Evolutionary conservation across 2,329 filamentous ascomycete genomes (phyloP).

Genomic region (Hymenoscyphus infarciens): DNA sequence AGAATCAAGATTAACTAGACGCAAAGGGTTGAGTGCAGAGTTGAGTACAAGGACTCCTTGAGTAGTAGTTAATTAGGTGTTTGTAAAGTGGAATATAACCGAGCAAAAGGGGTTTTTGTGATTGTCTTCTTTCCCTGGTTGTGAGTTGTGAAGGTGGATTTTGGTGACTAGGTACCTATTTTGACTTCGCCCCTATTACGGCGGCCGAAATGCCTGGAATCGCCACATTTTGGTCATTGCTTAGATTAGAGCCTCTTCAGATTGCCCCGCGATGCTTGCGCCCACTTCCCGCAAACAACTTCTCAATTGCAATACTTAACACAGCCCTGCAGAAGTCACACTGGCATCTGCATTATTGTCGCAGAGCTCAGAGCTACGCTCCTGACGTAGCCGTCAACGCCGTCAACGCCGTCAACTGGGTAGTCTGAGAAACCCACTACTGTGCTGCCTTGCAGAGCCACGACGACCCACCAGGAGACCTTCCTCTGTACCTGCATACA

Average conservation of each 20-base stretch:
- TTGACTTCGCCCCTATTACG: not conserved
- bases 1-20: not conserved
- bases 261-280: slow-evolving; percentile 1
- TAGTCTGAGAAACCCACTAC: not conserved
- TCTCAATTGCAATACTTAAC: not conserved
- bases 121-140: not conserved
- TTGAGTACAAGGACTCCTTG: not conserved
- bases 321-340: slow-evolving; percentile 5
- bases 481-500: slow-evolving; percentile 10
- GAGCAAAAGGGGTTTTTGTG: no score
- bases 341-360: not conserved
- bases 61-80: no score
- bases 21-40: not conserved
- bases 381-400: slow-evolving; percentile 8
- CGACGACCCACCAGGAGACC: slow-evolving; percentile 7
- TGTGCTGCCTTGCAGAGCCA: slow-evolving; percentile 2
- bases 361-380: not conserved
- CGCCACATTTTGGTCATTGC: not conserved
- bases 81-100: no score
- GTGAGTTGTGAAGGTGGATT: not conserved
- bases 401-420: not conserved
- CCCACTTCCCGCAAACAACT: slow-evolving; percentile 2
- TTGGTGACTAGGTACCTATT: not conserved
- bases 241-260: not conserved
- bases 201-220: not conserved